Conservation (phyloP, 2,329 filamentous ascomycete genomes). For the Sporothrix pseudoabietina region DNA sequence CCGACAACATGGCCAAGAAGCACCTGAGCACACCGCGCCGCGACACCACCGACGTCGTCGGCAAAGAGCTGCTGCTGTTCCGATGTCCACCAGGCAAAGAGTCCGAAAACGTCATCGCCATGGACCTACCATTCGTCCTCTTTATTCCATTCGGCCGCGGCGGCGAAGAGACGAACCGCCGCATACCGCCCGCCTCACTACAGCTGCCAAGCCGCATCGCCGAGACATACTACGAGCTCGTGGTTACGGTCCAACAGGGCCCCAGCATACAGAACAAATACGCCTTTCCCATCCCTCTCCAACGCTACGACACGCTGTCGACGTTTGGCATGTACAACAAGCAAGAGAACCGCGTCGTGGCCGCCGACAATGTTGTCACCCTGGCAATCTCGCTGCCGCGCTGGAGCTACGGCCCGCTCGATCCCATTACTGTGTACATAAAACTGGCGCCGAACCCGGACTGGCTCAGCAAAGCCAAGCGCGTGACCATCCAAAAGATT, state of each 20-base stretch:
- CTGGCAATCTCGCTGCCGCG: constrained; percentile 88
- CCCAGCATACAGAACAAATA: constrained; percentile 86
- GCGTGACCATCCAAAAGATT: constrained; percentile 91
- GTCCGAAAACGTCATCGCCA: constrained; percentile 84
- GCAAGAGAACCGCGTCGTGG: constrained; percentile 82
- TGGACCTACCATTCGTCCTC: constrained; percentile 96
- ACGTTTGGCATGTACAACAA: constrained; percentile 99
- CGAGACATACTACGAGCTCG: constrained; percentile 95
- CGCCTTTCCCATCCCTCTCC: constrained; percentile 84
- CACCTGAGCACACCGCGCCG: constrained; percentile 87
- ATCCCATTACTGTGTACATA: constrained; percentile 95
- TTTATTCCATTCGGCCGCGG: constrained; percentile 95
- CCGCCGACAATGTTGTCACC: constrained; percentile 87
- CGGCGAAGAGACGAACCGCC: constrained; percentile 83
- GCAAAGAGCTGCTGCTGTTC: constrained; percentile 92
- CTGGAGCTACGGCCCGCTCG: constrained; percentile 94
- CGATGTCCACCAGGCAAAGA: constrained; percentile 82
- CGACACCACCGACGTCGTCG: constrained; percentile 88
- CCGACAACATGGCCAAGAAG: constrained; percentile 90
- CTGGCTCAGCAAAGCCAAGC: constrained; percentile 86
- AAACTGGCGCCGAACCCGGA: constrained; percentile 90
- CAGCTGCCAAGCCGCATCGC: constrained; percentile 90
- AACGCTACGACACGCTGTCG: constrained; percentile 92
- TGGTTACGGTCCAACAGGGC: constrained; percentile 93
- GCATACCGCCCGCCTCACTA: constrained; percentile 89